phyloP scores from a whole-genome alignment of 176 grass and related monocot genomes.

The Carex myosuroides region DNA sequence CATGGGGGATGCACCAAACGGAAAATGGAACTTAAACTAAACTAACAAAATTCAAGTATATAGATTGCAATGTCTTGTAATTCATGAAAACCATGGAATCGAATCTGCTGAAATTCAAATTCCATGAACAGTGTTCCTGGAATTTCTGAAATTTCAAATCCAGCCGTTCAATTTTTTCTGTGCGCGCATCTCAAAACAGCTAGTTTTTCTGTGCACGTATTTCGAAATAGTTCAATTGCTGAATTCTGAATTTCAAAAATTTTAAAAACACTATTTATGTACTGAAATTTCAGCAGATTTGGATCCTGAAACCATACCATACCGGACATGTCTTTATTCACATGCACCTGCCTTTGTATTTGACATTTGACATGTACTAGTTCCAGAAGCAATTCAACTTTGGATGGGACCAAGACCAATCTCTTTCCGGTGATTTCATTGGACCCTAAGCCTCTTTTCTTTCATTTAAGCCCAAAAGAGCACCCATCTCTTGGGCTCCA shows the following conservation, averaged over 20 bases:
- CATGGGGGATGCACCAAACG: not conserved
- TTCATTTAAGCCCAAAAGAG: not conserved
- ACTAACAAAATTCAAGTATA: not conserved
- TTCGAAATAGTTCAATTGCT: too few relatives aligned
- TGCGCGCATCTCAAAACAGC: too few relatives aligned
- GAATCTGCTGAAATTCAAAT: too few relatives aligned
- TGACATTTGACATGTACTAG: not conserved
- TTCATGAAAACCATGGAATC: not conserved
- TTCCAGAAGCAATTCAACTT: not conserved
- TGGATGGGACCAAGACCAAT: not conserved
- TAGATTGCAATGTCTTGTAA: not conserved
- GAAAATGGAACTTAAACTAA: not conserved
- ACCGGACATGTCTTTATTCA: not conserved
- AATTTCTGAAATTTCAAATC: too few relatives aligned
- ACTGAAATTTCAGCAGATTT: too few relatives aligned
- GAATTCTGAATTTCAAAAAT: too few relatives aligned
- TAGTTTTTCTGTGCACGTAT: too few relatives aligned
- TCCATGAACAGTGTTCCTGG: too few relatives aligned
- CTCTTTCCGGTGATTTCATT: not conserved
- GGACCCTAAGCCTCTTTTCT: not conserved
- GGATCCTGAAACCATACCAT: not conserved
- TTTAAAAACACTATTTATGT: too few relatives aligned
- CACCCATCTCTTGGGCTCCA: conserved; percentile 8
- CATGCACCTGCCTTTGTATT: conserved; percentile 1
- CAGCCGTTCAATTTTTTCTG: too few relatives aligned